These are phyloP conservation scores for Aspergillus tamarii DNA, from an alignment of 2,329 filamentous ascomycete species.

Conservation along the genomic window DNA sequence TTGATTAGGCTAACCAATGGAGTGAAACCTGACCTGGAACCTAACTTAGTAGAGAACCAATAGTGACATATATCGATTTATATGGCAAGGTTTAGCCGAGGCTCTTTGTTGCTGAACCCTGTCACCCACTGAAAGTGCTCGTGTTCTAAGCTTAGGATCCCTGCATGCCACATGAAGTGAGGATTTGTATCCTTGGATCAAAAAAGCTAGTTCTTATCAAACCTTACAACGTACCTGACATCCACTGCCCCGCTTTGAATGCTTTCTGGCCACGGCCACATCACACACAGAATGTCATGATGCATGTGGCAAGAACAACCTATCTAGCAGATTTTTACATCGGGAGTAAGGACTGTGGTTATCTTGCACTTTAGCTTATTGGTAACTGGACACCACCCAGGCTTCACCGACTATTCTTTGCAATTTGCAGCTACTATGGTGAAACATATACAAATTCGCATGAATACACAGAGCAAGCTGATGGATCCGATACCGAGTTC, in stretches of 20 bases:
- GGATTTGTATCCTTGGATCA: background rate
- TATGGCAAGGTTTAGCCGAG: background rate
- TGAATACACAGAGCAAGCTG: background rate
- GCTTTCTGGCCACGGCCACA: no score
- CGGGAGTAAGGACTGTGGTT: background rate
- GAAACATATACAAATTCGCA: background rate
- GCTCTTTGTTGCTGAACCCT: background rate
- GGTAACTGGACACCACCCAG: background rate
- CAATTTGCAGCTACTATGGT: background rate
- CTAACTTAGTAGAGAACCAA: background rate
- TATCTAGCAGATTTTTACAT: background rate
- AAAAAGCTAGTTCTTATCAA: no score
- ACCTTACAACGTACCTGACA: no score
- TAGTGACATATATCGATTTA: background rate
- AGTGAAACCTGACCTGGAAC: background rate
- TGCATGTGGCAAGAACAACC: background rate
- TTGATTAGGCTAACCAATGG: background rate
- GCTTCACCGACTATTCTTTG: background rate
- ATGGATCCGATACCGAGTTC: background rate
- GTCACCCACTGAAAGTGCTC: no score
- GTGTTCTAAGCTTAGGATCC: no score
- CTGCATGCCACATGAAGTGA: background rate
- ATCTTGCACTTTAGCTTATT: background rate
- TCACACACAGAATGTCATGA: no score
- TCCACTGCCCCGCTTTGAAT: no score